Base-by-base conservation (phyloP, 2,329 filamentous ascomycete genomes). In the Fusarium camptoceras region DNA sequence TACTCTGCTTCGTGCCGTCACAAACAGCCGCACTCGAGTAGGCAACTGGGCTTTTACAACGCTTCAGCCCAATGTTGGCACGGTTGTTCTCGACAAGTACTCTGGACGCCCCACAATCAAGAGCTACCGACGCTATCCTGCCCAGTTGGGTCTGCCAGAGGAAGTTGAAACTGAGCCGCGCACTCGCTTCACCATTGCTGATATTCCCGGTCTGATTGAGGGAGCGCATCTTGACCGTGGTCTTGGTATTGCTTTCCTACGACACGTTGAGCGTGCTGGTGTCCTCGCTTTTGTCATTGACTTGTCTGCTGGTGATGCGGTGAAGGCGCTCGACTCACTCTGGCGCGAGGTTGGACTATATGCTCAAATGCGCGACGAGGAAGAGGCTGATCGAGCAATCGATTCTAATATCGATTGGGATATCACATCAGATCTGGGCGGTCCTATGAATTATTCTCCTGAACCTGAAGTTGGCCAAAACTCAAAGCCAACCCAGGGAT, bases 41-140 rank as follows among this genome's bases (percentile, higher is more conserved):
- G 96, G 96, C 42, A 91, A 92, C 78, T 99, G 96, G 96, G 95
- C 94, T 12, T 99, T 99, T 79, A 99, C 96, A 5, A 99, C 96
- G 0, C 85, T 99, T 11, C 91, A 94, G 73, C 96, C 96, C 5
- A 98, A 97, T 73, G 97, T 99, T 57, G 96, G 96, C 53, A 99
- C 96, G 1, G 94, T 99, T 9, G 91, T 98, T 16, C 87, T 99
- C 14, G 96, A 99, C 79, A 89, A 94, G 77, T 88, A 96, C 82
- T 90, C 89, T 61, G 94, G 94, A 4, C 89, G 93, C 0, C 93
- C 94, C 2, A 59, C 82, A 8, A 79, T 87, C 47, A 80, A 78
- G 44, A 81, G 80, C 54, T 78, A 77, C 55, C 75, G 77, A 8
- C 75, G 71, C 11, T 77, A 77, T 75, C 70, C 76, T 43, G 77